Conservation (phyloP, 108 stramenopile genomes). For the Cyclotella cryptica region DNA sequence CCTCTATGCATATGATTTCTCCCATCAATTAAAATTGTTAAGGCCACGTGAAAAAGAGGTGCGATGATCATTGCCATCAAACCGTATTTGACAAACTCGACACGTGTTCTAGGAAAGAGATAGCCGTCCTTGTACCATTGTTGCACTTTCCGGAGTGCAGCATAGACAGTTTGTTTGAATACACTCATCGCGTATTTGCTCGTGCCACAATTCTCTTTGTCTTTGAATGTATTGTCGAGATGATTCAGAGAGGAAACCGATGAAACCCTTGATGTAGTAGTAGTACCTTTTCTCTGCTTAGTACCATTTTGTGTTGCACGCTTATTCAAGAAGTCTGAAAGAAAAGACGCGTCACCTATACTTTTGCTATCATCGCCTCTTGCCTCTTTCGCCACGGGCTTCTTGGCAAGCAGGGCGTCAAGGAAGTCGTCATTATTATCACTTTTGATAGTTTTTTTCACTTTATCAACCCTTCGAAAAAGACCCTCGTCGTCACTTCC, state of each 20-base stretch:
- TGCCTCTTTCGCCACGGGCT: background rate
- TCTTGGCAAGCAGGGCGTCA: conserved; percentile 1
- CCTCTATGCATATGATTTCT: no score
- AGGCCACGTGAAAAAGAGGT: conserved; percentile 35
- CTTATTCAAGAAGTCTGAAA: conserved; percentile 28
- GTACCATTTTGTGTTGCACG: conserved; percentile 16
- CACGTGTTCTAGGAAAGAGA: conserved; percentile 16
- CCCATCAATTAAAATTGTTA: background rate
- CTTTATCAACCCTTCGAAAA: conserved; percentile 8
- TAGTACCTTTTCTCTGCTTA: conserved; percentile 27
- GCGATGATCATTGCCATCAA: conserved; percentile 26
- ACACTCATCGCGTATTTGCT: background rate
- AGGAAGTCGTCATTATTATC: conserved; percentile 7
- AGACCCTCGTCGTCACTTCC: conserved; percentile 9
- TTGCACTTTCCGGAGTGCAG: conserved; percentile 14
- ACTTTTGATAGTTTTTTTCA: background rate
- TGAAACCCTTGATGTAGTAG: conserved; percentile 15
- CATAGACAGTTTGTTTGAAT: background rate
- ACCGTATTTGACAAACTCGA: conserved; percentile 24
- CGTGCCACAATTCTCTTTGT: background rate
- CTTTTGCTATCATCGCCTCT: conserved; percentile 3
- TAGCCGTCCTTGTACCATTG: conserved; percentile 22
- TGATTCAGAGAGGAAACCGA: background rate
- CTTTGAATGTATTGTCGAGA: conserved; percentile 14
- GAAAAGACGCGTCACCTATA: conserved; percentile 31